Evolutionary conservation across 352 stramenopile genomes (phyloP).

Genomic region (Globisporangium acanthophoron): DNA sequence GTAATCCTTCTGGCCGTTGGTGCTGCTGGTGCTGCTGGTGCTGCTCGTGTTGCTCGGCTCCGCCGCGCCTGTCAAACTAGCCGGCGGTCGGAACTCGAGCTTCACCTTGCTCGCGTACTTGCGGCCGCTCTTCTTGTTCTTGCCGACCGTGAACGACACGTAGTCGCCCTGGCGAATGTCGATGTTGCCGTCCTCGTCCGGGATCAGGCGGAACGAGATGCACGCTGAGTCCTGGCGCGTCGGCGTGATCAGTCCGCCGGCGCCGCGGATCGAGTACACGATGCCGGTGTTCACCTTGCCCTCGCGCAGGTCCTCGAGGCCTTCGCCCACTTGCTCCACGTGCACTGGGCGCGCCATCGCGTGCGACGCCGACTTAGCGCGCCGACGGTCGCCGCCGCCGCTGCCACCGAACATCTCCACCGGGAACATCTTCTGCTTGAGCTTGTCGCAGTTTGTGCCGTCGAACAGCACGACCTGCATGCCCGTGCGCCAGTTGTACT

Average conservation of each 20-base stretch:
- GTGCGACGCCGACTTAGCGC: slow-evolving; percentile 69
- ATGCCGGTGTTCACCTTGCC: slow-evolving; percentile 85
- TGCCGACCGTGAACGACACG: slow-evolving; percentile 84
- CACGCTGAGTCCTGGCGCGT: slow-evolving; percentile 79
- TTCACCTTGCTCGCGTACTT: slow-evolving; percentile 89
- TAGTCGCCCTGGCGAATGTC: slow-evolving; percentile 84
- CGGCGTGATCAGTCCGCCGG: slow-evolving; percentile 77
- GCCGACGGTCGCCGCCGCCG: slow-evolving; percentile 45
- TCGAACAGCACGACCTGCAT: slow-evolving; percentile 89
- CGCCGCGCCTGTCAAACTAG: slow-evolving; percentile 31
- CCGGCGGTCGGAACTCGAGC: slow-evolving; percentile 78
- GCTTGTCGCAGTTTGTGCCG: slow-evolving; percentile 82
- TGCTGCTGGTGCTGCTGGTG: slow-evolving; percentile 12
- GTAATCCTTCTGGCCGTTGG: slow-evolving; percentile 51
- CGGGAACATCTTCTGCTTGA: slow-evolving; percentile 89
- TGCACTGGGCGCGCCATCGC: slow-evolving; percentile 68
- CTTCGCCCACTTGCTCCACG: slow-evolving; percentile 79
- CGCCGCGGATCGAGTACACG: slow-evolving; percentile 84
- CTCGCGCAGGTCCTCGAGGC: slow-evolving; percentile 77
- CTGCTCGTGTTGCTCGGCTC: slow-evolving; percentile 15
- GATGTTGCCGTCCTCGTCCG: slow-evolving; percentile 81
- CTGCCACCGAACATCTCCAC: slow-evolving; percentile 40
- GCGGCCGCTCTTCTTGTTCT: slow-evolving; percentile 88
- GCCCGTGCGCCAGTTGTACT: slow-evolving; percentile 85
- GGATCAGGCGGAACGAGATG: slow-evolving; percentile 86